These are phyloP conservation scores for Schizonepeta tenuifolia DNA, from an alignment of 257 asterid genomes.

Conservation along the genomic window DNA sequence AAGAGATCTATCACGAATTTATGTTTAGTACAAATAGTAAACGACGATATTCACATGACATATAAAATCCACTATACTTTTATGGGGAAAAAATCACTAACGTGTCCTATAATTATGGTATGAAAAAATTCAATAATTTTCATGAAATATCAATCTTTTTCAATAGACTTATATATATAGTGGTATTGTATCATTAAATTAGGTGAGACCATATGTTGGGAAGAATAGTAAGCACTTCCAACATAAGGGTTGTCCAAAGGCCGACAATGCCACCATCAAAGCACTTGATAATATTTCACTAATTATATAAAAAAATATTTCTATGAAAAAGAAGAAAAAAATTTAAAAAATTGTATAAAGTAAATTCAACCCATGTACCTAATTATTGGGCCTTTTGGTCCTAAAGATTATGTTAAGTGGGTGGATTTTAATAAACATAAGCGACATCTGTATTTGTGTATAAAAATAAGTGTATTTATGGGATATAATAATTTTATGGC, in stretches of 20 bases:
- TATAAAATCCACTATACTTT: not conserved
- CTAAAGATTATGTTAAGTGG: not conserved
- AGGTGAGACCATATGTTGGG: conserved; percentile 48
- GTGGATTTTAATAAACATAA: not conserved
- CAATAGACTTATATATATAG: conserved; percentile 21
- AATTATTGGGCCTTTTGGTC: conserved; percentile 24
- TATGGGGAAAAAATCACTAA: not conserved
- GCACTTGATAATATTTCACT: conserved; percentile 25
- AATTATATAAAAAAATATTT: not conserved
- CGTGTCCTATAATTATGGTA: not conserved
- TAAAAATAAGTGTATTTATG: no score
- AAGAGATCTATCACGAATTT: not conserved
- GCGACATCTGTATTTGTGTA: no score
- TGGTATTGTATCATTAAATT: conserved; percentile 33
- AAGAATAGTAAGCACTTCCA: conserved; percentile 32
- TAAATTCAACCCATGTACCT: conserved; percentile 20
- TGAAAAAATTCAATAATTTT: not conserved
- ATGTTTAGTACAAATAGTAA: not conserved
- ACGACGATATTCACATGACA: not conserved
- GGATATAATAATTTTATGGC: no score
- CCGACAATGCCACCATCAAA: conserved; percentile 39
- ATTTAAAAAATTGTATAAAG: not conserved
- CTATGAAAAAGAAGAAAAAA: no score
- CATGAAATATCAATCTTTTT: conserved; percentile 17
- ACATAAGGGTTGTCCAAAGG: conserved; percentile 43